phyloP scores from a whole-genome alignment of 169 alveolate species.

The Plasmodium vinckei region DNA sequence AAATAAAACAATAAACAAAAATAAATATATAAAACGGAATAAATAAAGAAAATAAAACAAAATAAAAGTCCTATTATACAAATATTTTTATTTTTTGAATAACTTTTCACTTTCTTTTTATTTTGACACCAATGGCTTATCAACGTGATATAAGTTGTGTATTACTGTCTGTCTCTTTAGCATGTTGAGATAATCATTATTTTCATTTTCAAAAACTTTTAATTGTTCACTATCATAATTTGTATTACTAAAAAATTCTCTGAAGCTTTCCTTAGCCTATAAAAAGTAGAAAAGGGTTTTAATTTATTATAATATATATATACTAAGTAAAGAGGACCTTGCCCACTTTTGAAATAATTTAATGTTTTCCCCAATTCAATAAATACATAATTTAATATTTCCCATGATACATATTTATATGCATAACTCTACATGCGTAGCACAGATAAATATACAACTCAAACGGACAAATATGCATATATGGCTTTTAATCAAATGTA shows the following conservation, averaged over 20 bases:
- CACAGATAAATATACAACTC: no score
- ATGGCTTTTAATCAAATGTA: no score
- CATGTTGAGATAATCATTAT: conserved; percentile 67
- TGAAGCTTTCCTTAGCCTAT: conserved; percentile 71
- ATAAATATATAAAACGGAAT: no score
- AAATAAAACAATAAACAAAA: no score
- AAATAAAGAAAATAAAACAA: conserved; percentile 20
- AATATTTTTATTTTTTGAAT: neutral
- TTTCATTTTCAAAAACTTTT: conserved; percentile 61
- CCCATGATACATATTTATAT: no score
- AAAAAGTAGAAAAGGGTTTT: conserved; percentile 4
- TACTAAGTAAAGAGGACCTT: no score
- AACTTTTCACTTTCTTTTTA: conserved; percentile 1
- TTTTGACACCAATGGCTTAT: conserved; percentile 69
- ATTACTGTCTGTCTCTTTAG: conserved; percentile 71
- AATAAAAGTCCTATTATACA: neutral
- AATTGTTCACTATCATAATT: conserved; percentile 37
- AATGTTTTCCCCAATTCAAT: no score
- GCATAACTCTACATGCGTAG: no score
- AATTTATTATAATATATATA: neutral
- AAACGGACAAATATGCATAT: no score
- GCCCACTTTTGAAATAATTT: no score
- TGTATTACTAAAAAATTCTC: conserved; percentile 60
- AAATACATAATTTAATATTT: no score
- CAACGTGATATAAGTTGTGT: conserved; percentile 74